Evolutionary conservation across 352 stramenopile genomes (phyloP), one percentile per base, ranked within the genome.

Genomic region (Nothophytophthora sp.): DNA sequence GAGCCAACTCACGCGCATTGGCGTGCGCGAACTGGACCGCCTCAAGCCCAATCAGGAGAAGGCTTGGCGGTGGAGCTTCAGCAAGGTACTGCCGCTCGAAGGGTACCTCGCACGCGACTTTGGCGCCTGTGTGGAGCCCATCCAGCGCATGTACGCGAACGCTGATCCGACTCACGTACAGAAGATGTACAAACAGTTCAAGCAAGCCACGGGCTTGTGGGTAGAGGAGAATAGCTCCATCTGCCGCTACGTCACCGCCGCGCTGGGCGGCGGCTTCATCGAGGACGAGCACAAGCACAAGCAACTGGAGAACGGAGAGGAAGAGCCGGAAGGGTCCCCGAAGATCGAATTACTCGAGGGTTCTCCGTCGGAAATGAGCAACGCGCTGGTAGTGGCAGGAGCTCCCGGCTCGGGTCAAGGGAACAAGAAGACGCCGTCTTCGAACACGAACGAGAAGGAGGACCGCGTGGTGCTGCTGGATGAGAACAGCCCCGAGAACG

Each of bases 161-260:
- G 81, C 81, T 23, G 84, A 94, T 32, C 84, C 84, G 5, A 27
- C 82, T 24, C 78, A 90, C 34, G 84, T 94, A n/a, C 81, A 94
- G 61, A 88, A 90, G 60, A 83, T 94, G 74, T 90, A 88, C 59
- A 86, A 90, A 63, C 79, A 94, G 60, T 94, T 94, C 49, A 85
- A 86, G 20, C 72, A 90, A 32, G 80, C 81, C 13, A 92, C 84
- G 15, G 84, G 84, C 9, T 74, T 90, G 65, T 94, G 84, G 84
- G 84, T 94, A 27, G 56, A 91, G 35, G 84, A 94, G 63, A 94
- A 94, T 59, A 92, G 62, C 37, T 81, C 76, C 16, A 90, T 94
- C 35, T 94, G 84, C 36, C 70, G 71, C 16, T 81, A 94, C 57
- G 82, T 90, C 19, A 82, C 75, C 11, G 76, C 81, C 32, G 75